phyloP scores from a whole-genome alignment of 306 rosid genomes.

The Acacia acuminata region DNA sequence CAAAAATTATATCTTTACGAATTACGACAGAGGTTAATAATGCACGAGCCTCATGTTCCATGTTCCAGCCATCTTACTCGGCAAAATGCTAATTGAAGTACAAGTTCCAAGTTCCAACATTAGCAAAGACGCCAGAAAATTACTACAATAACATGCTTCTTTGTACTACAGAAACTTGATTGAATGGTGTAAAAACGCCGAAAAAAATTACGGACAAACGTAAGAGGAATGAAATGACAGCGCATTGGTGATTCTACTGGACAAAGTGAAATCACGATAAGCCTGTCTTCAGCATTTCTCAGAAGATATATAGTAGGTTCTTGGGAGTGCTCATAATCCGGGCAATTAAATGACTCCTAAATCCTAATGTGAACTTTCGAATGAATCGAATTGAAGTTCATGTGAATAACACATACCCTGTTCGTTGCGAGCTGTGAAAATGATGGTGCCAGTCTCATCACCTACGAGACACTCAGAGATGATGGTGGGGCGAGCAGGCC shows the following conservation, averaged over 20 bases:
- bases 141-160: not conserved
- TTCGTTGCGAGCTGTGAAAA: constrained; percentile 89
- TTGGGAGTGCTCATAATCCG: not conserved
- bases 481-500: constrained; percentile 53
- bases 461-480: constrained; percentile 81
- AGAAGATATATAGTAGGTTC: not conserved
- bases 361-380: not conserved
- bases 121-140: not conserved
- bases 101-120: not conserved
- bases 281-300: not conserved
- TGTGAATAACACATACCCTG: constrained; percentile 51
- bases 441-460: constrained; percentile 72
- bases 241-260: not conserved
- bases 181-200: not conserved
- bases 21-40: not conserved
- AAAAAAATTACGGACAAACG: not conserved
- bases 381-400: not conserved
- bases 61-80: not conserved
- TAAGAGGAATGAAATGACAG: not conserved
- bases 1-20: not conserved
- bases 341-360: not conserved
- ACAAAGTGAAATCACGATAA: not conserved
- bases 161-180: not conserved
- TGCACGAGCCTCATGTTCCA: not conserved
- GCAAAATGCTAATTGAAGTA: not conserved